Percentiles rank a stretch among this genome's conserved stretches.
Evolutionary conservation across 345 rosid genomes (phyloP).

Genomic region (Linum usitatissimum): DNA sequence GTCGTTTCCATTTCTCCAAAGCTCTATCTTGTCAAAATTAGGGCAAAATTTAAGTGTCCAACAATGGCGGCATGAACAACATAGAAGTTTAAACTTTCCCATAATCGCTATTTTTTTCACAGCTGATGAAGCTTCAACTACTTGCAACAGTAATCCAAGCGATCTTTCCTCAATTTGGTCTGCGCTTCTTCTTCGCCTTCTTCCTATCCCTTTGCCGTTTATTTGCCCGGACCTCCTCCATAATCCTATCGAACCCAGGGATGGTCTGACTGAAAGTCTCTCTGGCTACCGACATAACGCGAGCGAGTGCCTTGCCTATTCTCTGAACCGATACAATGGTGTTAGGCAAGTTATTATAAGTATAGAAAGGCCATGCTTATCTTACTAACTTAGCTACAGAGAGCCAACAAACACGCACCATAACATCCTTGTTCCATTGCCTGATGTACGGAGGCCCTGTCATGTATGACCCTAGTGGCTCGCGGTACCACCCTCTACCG

Average conservation of each 20-base stretch:
- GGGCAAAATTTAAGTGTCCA: too few relatives aligned
- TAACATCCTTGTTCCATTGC: conserved; percentile 52
- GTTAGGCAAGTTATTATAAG: too few relatives aligned
- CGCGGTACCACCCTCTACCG: conserved; percentile 82
- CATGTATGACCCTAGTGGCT: conserved; percentile 61
- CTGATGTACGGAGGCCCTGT: conserved; percentile 77
- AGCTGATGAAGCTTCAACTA: too few relatives aligned
- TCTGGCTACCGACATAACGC: conserved; percentile 27
- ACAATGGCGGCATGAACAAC: too few relatives aligned
- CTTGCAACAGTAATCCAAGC: too few relatives aligned
- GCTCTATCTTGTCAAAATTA: too few relatives aligned
- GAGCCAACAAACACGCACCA: conserved; percentile 21
- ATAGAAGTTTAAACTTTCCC: too few relatives aligned
- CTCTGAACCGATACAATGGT: conserved; percentile 27
- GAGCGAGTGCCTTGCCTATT: conserved; percentile 25
- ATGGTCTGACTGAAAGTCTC: conserved; percentile 14
- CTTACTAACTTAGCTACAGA: background rate
- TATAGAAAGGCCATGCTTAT: too few relatives aligned
- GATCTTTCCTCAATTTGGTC: conserved; percentile 20
- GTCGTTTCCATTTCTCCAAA: too few relatives aligned
- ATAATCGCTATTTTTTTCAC: too few relatives aligned
- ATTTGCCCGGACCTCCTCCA: conserved; percentile 47
- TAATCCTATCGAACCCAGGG: conserved; percentile 45
- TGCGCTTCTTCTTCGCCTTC: conserved; percentile 34
- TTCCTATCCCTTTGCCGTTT: conserved; percentile 20